Conservation (phyloP, 2,329 filamentous ascomycete species). For the Aspergillus fructus region DNA sequence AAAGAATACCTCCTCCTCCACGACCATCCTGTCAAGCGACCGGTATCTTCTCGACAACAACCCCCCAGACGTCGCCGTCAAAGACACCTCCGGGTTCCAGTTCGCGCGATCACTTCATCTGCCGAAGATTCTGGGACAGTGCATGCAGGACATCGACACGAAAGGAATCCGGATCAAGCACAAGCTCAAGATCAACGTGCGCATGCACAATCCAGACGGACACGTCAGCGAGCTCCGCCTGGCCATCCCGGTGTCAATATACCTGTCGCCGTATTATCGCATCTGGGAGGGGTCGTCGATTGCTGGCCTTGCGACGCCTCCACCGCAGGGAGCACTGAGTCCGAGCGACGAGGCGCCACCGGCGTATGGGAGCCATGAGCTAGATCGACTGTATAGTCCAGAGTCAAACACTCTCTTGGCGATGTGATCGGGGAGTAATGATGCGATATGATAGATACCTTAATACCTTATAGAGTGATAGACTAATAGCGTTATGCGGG, state of each 20-base stretch:
- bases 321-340: neutral
- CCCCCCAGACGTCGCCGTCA: neutral
- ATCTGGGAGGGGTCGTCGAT: neutral
- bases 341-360: neutral
- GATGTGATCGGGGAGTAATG: too few species aligned
- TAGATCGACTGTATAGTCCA: neutral
- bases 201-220: constrained; percentile 5
- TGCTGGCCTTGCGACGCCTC: neutral
- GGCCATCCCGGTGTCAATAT: neutral
- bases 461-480: neutral
- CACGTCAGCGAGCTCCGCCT: neutral
- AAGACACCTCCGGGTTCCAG: neutral
- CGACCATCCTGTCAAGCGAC: neutral
- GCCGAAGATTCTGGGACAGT: neutral
- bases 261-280: neutral
- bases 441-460: too few species aligned
- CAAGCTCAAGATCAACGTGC: neutral
- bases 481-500: neutral
- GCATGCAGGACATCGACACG: neutral
- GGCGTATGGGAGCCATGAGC: constrained; percentile 1
- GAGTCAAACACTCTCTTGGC: too few species aligned
- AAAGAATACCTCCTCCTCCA: neutral
- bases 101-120: neutral
- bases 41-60: neutral
- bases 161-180: neutral